Conservation (phyloP, 2,329 filamentous ascomycete species). For the Beauveria pseudobassiana region DNA sequence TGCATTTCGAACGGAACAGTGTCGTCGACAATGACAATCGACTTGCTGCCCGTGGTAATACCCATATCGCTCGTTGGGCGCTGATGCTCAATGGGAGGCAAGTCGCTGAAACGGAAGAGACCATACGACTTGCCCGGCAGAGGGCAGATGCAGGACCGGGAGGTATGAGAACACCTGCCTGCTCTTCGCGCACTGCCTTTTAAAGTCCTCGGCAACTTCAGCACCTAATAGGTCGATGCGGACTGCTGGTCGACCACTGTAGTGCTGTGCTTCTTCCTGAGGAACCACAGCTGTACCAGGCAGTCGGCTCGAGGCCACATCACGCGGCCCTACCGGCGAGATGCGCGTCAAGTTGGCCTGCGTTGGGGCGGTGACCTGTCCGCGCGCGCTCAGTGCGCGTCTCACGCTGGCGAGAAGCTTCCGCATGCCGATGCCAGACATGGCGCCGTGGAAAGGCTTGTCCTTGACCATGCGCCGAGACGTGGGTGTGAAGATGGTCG, state of each 20-base stretch:
- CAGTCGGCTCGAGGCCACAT: constrained; percentile 49
- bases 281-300: constrained; percentile 55
- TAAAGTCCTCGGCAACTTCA: constrained; percentile 70
- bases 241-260: constrained; percentile 43
- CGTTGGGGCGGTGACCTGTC: constrained; percentile 34
- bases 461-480: constrained; percentile 34
- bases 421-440: constrained; percentile 70
- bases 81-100: constrained; percentile 23
- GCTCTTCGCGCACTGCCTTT: constrained; percentile 63
- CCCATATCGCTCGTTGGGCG: constrained; percentile 45
- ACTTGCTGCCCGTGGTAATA: constrained; percentile 77
- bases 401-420: constrained; percentile 82
- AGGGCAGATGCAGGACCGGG: constrained; percentile 19
- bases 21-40: constrained; percentile 79
- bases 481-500: constrained; percentile 42
- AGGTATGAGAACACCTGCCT: constrained; percentile 16
- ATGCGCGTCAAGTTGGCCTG: constrained; percentile 42
- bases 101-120: constrained; percentile 28
- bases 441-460: constrained; percentile 45
- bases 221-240: constrained; percentile 80
- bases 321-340: constrained; percentile 40
- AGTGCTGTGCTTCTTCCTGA: constrained; percentile 39
- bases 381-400: constrained; percentile 63
- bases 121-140: constrained; percentile 36
- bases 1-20: constrained; percentile 45